These are phyloP conservation scores for Solidago caesia DNA, from an alignment of 129 eudicot species.

Conservation along the genomic window DNA sequence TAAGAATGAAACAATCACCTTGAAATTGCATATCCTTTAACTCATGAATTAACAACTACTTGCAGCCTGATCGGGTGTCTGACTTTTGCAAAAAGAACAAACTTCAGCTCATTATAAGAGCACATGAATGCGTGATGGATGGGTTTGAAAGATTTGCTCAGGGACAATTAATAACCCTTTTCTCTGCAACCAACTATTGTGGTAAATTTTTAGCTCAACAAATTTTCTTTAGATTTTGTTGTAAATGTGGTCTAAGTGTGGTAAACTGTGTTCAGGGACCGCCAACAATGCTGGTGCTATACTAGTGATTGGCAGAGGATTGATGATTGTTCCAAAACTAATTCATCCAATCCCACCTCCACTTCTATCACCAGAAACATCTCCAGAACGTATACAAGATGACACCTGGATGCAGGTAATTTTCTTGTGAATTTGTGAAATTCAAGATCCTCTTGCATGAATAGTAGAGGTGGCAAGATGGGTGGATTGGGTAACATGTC, in stretches of 20 bases:
- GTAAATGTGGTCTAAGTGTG: slow-evolving; percentile 10
- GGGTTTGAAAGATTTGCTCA: slow-evolving; percentile 96
- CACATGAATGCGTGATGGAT: slow-evolving; percentile 98
- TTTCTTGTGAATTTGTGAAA: neutral
- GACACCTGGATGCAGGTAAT: slow-evolving; percentile 95
- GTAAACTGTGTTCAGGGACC: slow-evolving; percentile 51
- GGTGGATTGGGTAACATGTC: neutral
- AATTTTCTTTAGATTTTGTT: neutral
- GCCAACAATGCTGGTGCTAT: slow-evolving; percentile 99
- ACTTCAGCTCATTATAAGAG: slow-evolving; percentile 90
- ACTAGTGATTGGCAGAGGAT: slow-evolving; percentile 87
- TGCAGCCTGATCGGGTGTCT: slow-evolving; percentile 97
- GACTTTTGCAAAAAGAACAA: slow-evolving; percentile 94
- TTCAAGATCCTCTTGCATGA: neutral
- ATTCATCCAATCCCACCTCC: slow-evolving; percentile 98
- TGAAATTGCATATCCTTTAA: neutral
- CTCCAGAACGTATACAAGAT: slow-evolving; percentile 77
- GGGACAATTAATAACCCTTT: slow-evolving; percentile 93
- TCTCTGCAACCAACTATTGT: slow-evolving; percentile 96
- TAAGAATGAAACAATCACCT: neutral
- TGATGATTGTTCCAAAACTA: slow-evolving; percentile 83
- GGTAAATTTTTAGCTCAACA: slow-evolving; percentile 39
- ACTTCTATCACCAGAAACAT: slow-evolving; percentile 87
- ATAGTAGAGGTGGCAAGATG: neutral
- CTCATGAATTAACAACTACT: slow-evolving; percentile 8